Evolutionary conservation across 139 green algal species (phyloP).

Genomic region (Chlorella sp.): DNA sequence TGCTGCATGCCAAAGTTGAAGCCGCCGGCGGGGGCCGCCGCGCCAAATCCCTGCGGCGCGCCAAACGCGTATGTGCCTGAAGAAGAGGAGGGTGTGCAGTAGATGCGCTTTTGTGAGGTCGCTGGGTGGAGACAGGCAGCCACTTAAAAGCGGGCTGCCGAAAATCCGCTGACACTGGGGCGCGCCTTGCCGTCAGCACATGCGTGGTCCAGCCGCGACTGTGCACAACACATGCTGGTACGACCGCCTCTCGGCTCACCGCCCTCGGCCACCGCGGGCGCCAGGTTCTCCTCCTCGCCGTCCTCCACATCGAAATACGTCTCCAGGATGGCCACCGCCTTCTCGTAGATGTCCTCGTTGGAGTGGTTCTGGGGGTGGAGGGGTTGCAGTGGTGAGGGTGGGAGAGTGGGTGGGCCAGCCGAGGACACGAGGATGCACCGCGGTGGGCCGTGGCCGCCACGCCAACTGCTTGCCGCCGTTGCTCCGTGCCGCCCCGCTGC

Average conservation of each 20-base stretch:
- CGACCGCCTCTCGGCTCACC: no score
- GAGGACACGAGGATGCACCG: no score
- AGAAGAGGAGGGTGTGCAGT: not conserved
- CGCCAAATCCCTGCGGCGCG: slow-evolving; percentile 29
- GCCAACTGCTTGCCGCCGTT: no score
- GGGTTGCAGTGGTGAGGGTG: not conserved
- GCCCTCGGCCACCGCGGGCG: slow-evolving; percentile 64
- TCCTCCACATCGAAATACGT: slow-evolving; percentile 97
- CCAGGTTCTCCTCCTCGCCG: slow-evolving; percentile 95
- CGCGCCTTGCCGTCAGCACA: no score
- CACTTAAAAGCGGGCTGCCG: no score
- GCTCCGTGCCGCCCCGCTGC: no score
- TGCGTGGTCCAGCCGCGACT: no score
- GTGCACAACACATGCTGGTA: no score
- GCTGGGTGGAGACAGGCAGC: no score
- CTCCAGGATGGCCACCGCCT: slow-evolving; percentile 95
- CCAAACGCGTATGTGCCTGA: slow-evolving; percentile 64
- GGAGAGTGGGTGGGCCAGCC: not conserved
- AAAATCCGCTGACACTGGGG: no score
- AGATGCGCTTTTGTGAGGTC: no score
- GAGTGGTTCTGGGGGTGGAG: slow-evolving; percentile 70
- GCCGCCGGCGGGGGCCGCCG: slow-evolving; percentile 51
- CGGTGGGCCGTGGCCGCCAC: no score
- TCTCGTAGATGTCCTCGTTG: slow-evolving; percentile 99
- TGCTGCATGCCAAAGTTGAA: slow-evolving; percentile 72